A percentile compares a stretch with the other conserved stretches of the same genome.
These are phyloP conservation scores for Magnolia changhungtana DNA, from an alignment of 164 flowering plant species.

Conservation along the genomic window DNA sequence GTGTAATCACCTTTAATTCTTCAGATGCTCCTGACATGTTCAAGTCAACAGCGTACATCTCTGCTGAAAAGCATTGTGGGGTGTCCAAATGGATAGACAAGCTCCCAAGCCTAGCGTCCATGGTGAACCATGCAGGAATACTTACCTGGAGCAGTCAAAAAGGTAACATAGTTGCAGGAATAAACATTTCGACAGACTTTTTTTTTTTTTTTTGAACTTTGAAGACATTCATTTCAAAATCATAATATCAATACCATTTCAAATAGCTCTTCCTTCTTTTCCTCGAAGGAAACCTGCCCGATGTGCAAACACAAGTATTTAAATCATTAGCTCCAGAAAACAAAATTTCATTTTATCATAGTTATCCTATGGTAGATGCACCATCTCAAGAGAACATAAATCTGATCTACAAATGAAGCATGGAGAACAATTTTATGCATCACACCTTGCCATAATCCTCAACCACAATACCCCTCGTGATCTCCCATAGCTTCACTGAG, in stretches of 20 bases:
- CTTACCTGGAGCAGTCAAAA: constrained; percentile 62
- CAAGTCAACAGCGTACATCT: constrained; percentile 94
- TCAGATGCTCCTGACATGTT: constrained; percentile 78
- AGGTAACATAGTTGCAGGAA: neutral
- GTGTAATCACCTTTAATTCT: constrained; percentile 75
- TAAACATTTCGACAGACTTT: too few relatives aligned
- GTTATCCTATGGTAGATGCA: neutral
- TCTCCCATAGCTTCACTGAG: constrained; percentile 91
- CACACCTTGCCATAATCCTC: constrained; percentile 89
- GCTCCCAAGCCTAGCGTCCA: constrained; percentile 90
- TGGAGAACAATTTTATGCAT: constrained; percentile 6
- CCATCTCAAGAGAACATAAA: neutral
- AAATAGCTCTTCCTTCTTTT: constrained; percentile 84
- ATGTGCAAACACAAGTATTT: constrained; percentile 1
- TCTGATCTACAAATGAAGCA: constrained; percentile 2
- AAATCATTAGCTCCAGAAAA: neutral
- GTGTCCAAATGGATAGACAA: constrained; percentile 93
- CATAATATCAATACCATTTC: constrained; percentile 67
- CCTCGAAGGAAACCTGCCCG: constrained; percentile 81
- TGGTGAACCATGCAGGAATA: constrained; percentile 95
- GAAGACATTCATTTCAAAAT: neutral
- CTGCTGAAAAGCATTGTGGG: constrained; percentile 99
- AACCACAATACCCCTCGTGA: constrained; percentile 75
- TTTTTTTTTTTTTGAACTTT: neutral
- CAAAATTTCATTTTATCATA: neutral